phyloP scores from a whole-genome alignment of 1,284 basidiomycete species.

The Apiotrichum laibachii region DNA sequence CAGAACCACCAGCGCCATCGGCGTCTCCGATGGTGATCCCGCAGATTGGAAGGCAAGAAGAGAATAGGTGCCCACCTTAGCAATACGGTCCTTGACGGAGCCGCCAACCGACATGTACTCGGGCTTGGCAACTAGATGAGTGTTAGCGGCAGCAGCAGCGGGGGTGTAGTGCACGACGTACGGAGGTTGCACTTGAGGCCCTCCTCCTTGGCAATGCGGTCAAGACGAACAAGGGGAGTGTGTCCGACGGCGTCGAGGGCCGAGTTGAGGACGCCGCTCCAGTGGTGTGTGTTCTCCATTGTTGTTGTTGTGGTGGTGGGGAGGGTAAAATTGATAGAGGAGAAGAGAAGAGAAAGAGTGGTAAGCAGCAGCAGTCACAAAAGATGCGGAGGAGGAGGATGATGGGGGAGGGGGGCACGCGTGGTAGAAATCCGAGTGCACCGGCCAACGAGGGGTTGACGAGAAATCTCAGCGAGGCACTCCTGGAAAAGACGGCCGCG shows the following conservation, averaged over 20 bases:
- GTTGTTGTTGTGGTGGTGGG: conserved; percentile 7
- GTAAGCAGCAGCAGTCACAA: background rate
- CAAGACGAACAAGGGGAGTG: conserved; percentile 84
- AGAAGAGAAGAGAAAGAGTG: background rate
- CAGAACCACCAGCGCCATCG: background rate
- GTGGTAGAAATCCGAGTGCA: too few relatives aligned
- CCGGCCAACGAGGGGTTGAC: too few relatives aligned
- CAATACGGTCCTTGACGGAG: conserved; percentile 92
- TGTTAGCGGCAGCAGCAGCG: background rate
- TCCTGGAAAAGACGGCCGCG: too few relatives aligned
- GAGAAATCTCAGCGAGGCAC: too few relatives aligned
- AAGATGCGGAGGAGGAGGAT: background rate
- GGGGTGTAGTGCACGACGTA: conserved; percentile 54
- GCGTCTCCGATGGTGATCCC: background rate
- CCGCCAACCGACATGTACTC: conserved; percentile 91
- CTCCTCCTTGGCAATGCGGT: conserved; percentile 70
- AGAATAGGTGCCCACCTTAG: conserved; percentile 57
- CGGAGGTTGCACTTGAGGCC: conserved; percentile 85
- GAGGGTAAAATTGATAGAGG: background rate
- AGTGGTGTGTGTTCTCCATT: conserved; percentile 34
- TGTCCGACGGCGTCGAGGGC: conserved; percentile 83
- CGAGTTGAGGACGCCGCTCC: conserved; percentile 62
- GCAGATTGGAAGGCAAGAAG: background rate
- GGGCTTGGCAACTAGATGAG: conserved; percentile 70
- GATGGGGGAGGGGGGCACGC: too few relatives aligned